Evolutionary conservation across 2,329 filamentous ascomycete genomes (phyloP).

Genomic region (Metarhizium guizhouense): DNA sequence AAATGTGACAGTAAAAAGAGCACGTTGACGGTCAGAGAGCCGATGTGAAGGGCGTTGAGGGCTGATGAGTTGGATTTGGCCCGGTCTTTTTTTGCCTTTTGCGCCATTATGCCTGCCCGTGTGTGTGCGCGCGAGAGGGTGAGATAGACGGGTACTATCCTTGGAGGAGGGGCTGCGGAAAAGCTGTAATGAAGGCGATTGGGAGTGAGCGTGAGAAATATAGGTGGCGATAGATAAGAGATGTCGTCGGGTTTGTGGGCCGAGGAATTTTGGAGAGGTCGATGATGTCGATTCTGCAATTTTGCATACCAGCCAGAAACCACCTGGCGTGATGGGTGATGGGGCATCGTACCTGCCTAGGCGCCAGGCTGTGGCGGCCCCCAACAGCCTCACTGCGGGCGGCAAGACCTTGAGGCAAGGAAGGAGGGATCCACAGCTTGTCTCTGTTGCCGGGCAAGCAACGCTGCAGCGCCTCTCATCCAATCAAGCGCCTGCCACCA

Average conservation of each 20-base stretch:
- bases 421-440: slow-evolving; percentile 2
- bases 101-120: slow-evolving; percentile 37
- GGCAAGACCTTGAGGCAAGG: neutral
- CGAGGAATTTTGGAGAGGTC: no score
- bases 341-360: neutral
- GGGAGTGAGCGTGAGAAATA: no score
- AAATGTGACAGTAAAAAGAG: slow-evolving; percentile 68
- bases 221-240: no score
- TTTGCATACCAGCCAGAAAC: neutral
- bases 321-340: neutral
- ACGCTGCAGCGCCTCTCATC: slow-evolving; percentile 4
- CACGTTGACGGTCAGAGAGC: slow-evolving; percentile 60
- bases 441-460: slow-evolving; percentile 11
- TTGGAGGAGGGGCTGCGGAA: neutral
- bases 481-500: slow-evolving; percentile 11
- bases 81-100: slow-evolving; percentile 54
- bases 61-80: slow-evolving; percentile 71
- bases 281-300: neutral
- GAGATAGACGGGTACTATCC: neutral
- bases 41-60: slow-evolving; percentile 74
- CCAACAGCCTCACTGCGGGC: neutral
- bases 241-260: no score
- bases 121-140: neutral
- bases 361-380: neutral
- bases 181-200: neutral